phyloP scores from a whole-genome alignment of 208 protist species.

The Strigomonas culicis region DNA sequence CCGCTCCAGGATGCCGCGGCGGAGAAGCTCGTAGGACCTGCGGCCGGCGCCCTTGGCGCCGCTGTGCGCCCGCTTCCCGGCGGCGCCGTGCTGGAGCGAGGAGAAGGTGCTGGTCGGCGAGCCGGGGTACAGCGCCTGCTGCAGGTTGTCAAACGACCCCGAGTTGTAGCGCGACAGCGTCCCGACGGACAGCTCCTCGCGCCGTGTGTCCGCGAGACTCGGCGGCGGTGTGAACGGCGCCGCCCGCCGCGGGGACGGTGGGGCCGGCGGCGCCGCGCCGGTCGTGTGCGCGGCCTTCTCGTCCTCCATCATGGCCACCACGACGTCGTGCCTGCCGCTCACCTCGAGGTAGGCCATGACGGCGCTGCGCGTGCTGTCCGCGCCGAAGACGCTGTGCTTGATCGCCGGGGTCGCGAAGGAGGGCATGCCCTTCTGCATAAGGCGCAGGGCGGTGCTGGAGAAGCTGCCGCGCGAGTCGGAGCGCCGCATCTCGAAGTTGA shows the following conservation, averaged over 20 bases:
- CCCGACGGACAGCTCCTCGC: too few relatives aligned
- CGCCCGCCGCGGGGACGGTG: background rate
- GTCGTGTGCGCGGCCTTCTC: slow-evolving; percentile 18
- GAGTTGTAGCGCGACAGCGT: too few relatives aligned
- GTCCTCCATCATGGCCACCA: slow-evolving; percentile 39
- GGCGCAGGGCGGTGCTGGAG: slow-evolving; percentile 1
- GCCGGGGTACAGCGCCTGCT: too few relatives aligned
- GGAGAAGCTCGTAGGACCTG: slow-evolving; percentile 1
- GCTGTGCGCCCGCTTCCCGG: background rate
- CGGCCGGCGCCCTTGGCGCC: background rate
- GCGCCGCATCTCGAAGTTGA: too few relatives aligned
- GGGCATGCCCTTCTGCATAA: background rate
- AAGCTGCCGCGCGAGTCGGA: too few relatives aligned
- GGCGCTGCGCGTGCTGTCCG: slow-evolving; percentile 27
- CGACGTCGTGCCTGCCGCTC: slow-evolving; percentile 45
- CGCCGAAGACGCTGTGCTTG: background rate
- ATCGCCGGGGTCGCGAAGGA: background rate
- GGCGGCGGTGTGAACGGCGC: background rate
- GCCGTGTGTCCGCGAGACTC: background rate
- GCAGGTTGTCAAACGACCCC: too few relatives aligned
- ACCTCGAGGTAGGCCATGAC: slow-evolving; percentile 44
- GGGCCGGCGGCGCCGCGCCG: background rate
- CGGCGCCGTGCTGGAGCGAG: too few relatives aligned
- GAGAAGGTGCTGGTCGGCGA: too few relatives aligned
- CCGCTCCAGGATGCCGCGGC: slow-evolving; percentile 6